These are phyloP conservation scores for Colletotrichum eremochloae DNA, from an alignment of 2,329 filamentous ascomycete genomes.

Conservation along the genomic window DNA sequence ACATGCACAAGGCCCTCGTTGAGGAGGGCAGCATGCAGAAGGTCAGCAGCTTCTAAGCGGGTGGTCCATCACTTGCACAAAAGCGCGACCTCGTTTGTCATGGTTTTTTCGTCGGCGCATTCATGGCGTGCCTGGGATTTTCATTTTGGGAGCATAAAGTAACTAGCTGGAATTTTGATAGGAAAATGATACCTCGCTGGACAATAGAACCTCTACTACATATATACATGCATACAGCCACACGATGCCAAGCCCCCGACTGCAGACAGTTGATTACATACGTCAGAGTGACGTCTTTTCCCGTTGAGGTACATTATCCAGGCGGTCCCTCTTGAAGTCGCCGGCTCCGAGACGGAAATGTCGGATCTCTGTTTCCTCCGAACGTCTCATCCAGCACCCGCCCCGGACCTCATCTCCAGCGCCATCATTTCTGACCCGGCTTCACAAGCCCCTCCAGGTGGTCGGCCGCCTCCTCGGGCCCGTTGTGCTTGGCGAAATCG, in stretches of 20 bases:
- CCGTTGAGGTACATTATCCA: not conserved
- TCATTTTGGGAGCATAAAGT: slow-evolving; percentile 16
- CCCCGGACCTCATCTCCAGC: slow-evolving; percentile 6
- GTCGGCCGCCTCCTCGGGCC: not conserved
- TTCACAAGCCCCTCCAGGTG: slow-evolving; percentile 2
- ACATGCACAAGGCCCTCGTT: slow-evolving; percentile 87
- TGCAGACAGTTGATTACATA: not conserved
- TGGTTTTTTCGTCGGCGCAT: slow-evolving; percentile 25
- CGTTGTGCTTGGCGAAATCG: slow-evolving; percentile 7
- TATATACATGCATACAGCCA: too few relatives aligned
- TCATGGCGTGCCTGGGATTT: slow-evolving; percentile 17
- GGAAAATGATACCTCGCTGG: slow-evolving; percentile 36
- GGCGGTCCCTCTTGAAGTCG: too few relatives aligned
- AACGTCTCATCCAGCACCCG: not conserved
- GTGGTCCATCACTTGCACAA: too few relatives aligned
- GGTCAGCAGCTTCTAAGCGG: slow-evolving; percentile 71
- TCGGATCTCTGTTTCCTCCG: not conserved
- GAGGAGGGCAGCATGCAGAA: slow-evolving; percentile 90
- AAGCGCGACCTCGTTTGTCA: not conserved
- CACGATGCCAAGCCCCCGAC: slow-evolving; percentile 4
- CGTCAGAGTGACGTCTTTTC: not conserved
- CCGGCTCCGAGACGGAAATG: slow-evolving; percentile 1
- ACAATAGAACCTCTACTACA: slow-evolving; percentile 18
- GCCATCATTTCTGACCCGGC: slow-evolving; percentile 4
- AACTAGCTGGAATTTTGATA: slow-evolving; percentile 21